phyloP scores from a whole-genome alignment of 176 grass and related monocot genomes.

The Oryza officinalis region DNA sequence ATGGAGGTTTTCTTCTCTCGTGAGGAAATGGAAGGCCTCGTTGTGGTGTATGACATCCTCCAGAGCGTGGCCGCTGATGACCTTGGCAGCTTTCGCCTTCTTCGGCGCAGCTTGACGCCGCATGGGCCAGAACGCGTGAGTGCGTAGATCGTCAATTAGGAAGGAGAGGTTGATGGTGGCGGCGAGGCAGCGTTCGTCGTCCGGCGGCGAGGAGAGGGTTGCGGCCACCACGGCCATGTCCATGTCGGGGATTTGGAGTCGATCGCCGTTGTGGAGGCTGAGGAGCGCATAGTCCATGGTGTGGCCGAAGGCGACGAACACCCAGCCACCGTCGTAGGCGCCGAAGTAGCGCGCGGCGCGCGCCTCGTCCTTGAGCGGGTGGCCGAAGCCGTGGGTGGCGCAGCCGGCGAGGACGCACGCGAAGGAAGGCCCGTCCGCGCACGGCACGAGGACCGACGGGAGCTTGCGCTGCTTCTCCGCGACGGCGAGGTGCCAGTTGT shows the following conservation, averaged over 20 bases:
- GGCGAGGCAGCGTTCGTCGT: background rate
- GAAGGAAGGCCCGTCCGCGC: background rate
- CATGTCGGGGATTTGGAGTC: background rate
- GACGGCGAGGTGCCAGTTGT: background rate
- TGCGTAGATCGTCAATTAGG: background rate
- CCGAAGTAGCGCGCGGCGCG: background rate
- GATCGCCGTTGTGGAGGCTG: background rate
- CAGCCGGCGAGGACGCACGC: background rate
- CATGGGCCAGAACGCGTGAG: background rate
- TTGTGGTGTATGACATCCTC: background rate
- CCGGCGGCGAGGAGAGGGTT: background rate
- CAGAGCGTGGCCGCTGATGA: background rate
- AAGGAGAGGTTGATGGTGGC: background rate
- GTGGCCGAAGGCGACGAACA: background rate
- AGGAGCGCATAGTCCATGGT: background rate
- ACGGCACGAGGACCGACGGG: background rate
- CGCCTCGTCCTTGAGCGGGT: no score
- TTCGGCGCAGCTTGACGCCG: background rate
- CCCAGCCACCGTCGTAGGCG: background rate
- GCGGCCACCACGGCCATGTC: background rate
- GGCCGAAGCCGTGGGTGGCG: background rate
- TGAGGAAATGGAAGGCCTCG: background rate
- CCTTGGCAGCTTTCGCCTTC: background rate
- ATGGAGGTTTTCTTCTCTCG: background rate
- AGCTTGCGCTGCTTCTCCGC: background rate